Evolutionary conservation across 352 stramenopile genomes (phyloP), one percentile per base, ranked within the genome.

Genomic region (Phytopythium oedochilum): DNA sequence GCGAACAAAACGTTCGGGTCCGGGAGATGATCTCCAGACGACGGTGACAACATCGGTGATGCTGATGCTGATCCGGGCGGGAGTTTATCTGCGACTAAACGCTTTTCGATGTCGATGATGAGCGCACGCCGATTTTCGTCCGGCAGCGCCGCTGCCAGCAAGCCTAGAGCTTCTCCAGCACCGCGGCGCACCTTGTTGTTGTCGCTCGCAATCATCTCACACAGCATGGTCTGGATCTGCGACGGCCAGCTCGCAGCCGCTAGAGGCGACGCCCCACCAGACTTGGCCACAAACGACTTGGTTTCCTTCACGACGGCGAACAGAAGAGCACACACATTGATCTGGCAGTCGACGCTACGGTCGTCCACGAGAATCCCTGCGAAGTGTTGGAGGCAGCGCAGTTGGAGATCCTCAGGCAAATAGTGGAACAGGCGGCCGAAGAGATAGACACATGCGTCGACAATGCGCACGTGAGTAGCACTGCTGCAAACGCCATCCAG

Each of bases 301-400:
- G 69, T 68, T 73, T 92, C 68, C 55, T 61, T 61, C 23, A 89
- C 72, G 32, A 80, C 75, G 23, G 81, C 72, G 61, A 92, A 86
- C 31, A 95, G 52, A 22, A 95, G 38, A 5, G 83, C 82, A 38
- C 75, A 89, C 15, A 95, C 82, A 43, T 95, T 95, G 23, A 89
- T 64, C 56, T 89, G 78, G 46, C 78, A 89, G 45, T 89, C 66
- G 18, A 71, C 52, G 20, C 47, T 53, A 31, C 75, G 75, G 17
- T 68, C 68, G 29, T 95, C 83, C 5, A 67, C 72, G n/a, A 93
- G 60, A 5, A 78, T 70, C 34, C 72, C 70, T 3, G 77, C 75
- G 31, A 85, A 91, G 52, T 95, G 86, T 59, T 95, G 86, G 1
- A 95, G 59, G 25, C 78, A 87, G 18, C 86, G 83, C 39, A 95